Percentiles rank a stretch among this genome's conserved stretches.
phyloP scores from a whole-genome alignment of 2,329 filamentous ascomycete genomes.

The Orbilia javanica region DNA sequence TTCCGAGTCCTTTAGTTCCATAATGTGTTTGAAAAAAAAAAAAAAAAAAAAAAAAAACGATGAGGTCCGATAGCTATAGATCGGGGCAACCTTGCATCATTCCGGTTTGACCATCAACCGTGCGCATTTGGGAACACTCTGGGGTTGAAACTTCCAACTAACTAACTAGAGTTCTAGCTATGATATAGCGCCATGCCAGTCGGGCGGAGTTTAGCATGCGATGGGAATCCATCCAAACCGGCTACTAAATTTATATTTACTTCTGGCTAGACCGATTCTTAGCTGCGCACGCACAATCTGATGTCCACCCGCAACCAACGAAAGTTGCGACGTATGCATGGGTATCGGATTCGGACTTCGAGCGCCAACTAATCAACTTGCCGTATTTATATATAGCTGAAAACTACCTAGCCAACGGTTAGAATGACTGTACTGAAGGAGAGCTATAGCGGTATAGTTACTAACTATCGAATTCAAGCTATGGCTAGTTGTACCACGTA shows the following conservation, averaged over 20 bases:
- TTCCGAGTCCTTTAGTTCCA: neutral
- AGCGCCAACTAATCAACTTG: neutral
- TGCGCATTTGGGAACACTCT: neutral
- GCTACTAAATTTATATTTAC: neutral
- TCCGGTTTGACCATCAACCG: slow-evolving; percentile 8
- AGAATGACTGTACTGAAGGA: neutral
- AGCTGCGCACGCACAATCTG: neutral
- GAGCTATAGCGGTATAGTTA: neutral
- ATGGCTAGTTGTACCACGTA: neutral
- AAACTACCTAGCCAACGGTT: neutral
- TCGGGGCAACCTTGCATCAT: neutral
- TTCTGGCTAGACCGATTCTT: neutral
- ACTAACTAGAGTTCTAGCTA: no score
- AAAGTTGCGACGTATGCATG: neutral
- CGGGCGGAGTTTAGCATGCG: neutral
- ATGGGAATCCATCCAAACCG: neutral
- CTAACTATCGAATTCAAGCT: neutral
- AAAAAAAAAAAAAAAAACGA: no score
- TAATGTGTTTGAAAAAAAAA: no score
- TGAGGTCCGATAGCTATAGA: neutral
- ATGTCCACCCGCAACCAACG: neutral
- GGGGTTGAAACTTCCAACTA: neutral
- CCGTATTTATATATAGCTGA: neutral
- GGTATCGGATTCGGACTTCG: neutral
- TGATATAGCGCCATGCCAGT: neutral